Conservation (phyloP, 331 rosid species). For the Malus hybrid region DNA sequence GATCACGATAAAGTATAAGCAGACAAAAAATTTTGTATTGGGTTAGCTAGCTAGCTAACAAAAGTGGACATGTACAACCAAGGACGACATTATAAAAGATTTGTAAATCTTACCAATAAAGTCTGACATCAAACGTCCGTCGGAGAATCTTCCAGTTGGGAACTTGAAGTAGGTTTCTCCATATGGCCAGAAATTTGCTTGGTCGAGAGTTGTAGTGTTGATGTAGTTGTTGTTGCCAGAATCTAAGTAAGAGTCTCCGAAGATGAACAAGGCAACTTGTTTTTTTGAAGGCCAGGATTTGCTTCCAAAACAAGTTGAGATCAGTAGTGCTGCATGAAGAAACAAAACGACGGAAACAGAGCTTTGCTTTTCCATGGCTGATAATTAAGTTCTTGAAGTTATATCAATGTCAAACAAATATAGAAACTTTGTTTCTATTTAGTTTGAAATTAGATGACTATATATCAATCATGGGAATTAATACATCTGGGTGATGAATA, state of each 20-base stretch:
- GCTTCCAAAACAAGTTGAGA: conserved; percentile 6
- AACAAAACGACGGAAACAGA: conserved; percentile 16
- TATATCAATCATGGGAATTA: not conserved
- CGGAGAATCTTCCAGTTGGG: conserved; percentile 87
- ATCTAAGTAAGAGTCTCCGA: conserved; percentile 86
- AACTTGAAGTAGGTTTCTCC: conserved; percentile 65
- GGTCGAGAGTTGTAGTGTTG: conserved; percentile 73
- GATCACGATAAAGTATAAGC: not conserved
- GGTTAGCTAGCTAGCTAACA: conserved; percentile 18
- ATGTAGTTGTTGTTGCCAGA: conserved; percentile 95
- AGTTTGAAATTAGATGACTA: not conserved
- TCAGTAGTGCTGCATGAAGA: not conserved
- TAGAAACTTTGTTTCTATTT: conserved; percentile 1
- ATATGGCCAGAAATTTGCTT: conserved; percentile 89
- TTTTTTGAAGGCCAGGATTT: not conserved
- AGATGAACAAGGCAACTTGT: conserved; percentile 46
- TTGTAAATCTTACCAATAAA: conserved; percentile 56
- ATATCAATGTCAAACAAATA: not conserved
- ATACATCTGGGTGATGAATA: not conserved
- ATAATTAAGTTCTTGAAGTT: no score
- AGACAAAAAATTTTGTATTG: not conserved
- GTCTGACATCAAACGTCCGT: conserved; percentile 80
- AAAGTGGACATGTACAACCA: conserved; percentile 15
- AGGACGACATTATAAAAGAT: conserved; percentile 17
- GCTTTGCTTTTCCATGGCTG: conserved; percentile 23